A percentile compares a stretch with the other conserved stretches of the same genome.
phyloP scores from a whole-genome alignment of 768 basidiomycete species.

The Leccinellum albellum region DNA sequence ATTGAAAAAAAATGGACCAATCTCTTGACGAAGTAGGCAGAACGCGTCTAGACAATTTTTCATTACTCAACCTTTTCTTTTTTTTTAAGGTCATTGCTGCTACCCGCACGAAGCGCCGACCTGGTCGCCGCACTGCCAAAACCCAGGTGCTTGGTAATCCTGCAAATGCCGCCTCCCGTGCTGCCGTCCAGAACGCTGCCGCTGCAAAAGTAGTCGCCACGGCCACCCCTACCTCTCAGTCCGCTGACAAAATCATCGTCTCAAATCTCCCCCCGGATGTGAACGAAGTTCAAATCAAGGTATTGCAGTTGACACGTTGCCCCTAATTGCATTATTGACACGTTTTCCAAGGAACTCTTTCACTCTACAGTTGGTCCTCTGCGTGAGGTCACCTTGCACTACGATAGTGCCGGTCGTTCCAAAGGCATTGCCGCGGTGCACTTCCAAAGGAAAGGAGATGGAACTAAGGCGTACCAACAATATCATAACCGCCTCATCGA shows the following conservation, averaged over 20 bases:
- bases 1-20: constrained; percentile 67
- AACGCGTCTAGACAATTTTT: background rate
- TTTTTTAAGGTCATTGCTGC: constrained; percentile 57
- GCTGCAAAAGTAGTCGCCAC: constrained; percentile 40
- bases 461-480: constrained; percentile 84
- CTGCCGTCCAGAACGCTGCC: constrained; percentile 44
- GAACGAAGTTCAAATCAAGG: constrained; percentile 91
- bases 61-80: constrained; percentile 10
- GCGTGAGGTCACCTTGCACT: constrained; percentile 78
- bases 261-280: constrained; percentile 92
- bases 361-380: constrained; percentile 84
- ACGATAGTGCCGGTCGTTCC: constrained; percentile 80
- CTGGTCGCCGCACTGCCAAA: constrained; percentile 48
- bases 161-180: constrained; percentile 47
- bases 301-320: constrained; percentile 32
- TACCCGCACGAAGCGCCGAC: constrained; percentile 48
- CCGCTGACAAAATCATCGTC: constrained; percentile 89
- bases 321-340: constrained; percentile 1
- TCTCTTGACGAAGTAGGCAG: constrained; percentile 75
- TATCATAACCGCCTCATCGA: constrained; percentile 99
- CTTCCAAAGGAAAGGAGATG: constrained; percentile 86
- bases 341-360: constrained; percentile 79
- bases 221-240: constrained; percentile 34
- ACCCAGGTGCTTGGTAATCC: constrained; percentile 58
- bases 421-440: constrained; percentile 87